Evolutionary conservation across 371 early-diverging fungal species (phyloP), one percentile per base, ranked within the genome.

Genomic region (Lichtheimia corymbifera): DNA sequence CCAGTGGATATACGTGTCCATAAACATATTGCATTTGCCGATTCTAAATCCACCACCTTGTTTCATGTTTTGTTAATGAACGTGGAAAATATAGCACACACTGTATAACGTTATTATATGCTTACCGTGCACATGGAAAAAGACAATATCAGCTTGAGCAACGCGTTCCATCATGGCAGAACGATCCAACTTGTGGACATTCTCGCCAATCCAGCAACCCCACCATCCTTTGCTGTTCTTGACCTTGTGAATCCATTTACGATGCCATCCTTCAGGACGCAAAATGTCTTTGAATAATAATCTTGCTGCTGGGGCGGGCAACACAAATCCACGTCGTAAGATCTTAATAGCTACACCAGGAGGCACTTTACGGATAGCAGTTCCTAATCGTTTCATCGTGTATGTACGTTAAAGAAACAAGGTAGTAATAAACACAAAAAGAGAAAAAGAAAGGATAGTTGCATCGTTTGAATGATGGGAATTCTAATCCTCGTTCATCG

Each of bases 161-260:
- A 78, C 58, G 13, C 81, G 63, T n/a, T 67, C 50, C 22, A 50
- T 20, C 27, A 81, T 50, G 0, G 47, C 73, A 6, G 65, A 56
- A 9, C 62, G 57, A 43, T 68, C 59, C 28, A 78, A 41, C 5
- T 68, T 50, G 24, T 59, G 49, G 22, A 80, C 45, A 25, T 76
- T 63, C 50, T 80, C 76, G 35, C 78, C 81, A 47, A 81, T 74
- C 81, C 81, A 81, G 50, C 76, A 76, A 15, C 81, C 81, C 51
- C 74, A 72, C 81, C 81, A 81, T 41, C 65, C 73, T 35, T 67
- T 50, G 40, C 70, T 67, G 44, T 64, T 64, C 18, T 62, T 66
- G 0, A 76, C 74, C 55, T 66, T 67, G 43, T 63, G 55, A 22
- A 76, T 74, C 76, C 79, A 81, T 11, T 74, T 59, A 12, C 63